Base-by-base conservation (phyloP, 1,284 basidiomycete genomes). In the Termitomyces sp. region DNA sequence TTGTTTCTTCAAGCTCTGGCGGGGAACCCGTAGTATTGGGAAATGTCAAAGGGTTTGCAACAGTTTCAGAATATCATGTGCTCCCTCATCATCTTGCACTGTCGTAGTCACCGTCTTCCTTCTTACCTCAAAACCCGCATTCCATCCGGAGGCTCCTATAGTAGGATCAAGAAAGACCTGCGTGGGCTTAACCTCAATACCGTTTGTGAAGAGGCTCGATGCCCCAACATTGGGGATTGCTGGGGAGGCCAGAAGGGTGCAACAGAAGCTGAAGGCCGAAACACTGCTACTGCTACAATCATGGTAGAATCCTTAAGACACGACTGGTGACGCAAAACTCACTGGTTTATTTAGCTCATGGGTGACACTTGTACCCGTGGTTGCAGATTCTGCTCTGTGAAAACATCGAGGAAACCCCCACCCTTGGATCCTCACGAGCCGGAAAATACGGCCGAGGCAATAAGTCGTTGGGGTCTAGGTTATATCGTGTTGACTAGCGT, bases 321-420 rank as follows among this genome's bases (percentile, higher is more conserved):
- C 5, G 33, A n/a, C 14, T 19, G 33, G 31, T 34, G 11, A 24
- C 38, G 40, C 40, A 51, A 46, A n/a, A 44, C 19, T 47, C 38
- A 47, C 38, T 16, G 40, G 54, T 35, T 55, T 41, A 40, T 47
- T 4, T 61, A 95, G 93, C 75, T 99, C 31, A 99, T 99, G 97
- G 97, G 97, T n/a, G 96, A 99, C 72, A 97, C 93, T 10, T 99
- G 97, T 67, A 99, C 97, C 13, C 84, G 97, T 64, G 97, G 93
- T 0, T 99, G 97, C 72, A 80, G 95, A 49, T 99, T 99, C 70
- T 99, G 97, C 65, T 91, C 95, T 4, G 92, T 99, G 55, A 98
- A 98, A 77, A 99, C 97, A 0, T 93, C 93, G 1, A 79, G 82
- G 49, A 69, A 84, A 1, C 97, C 97, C 10, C 87, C 91, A 33